phyloP scores from a whole-genome alignment of 1,139 yeast genomes.

The Zygotorulaspora mrakii region DNA sequence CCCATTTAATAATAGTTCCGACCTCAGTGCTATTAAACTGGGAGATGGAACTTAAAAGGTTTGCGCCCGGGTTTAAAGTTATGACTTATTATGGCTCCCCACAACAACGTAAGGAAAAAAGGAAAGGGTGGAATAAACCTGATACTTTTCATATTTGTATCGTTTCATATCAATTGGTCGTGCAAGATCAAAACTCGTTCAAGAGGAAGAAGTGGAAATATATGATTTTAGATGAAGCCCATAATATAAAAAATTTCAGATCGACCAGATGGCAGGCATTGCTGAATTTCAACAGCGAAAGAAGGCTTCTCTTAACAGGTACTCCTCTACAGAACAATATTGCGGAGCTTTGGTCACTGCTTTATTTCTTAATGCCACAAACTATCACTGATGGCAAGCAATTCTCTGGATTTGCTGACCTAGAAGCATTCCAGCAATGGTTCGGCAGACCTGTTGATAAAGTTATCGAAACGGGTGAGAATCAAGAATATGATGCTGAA shows the following conservation, averaged over 20 bases:
- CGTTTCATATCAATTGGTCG: slow-evolving; percentile 92
- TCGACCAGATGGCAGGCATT: slow-evolving; percentile 97
- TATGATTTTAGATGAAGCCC: slow-evolving; percentile 97
- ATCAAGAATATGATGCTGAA: slow-evolving; percentile 55
- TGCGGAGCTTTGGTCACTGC: slow-evolving; percentile 89
- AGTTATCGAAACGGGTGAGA: slow-evolving; percentile 69
- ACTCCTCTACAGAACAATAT: slow-evolving; percentile 91
- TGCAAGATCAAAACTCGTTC: slow-evolving; percentile 93
- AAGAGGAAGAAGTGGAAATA: slow-evolving; percentile 91
- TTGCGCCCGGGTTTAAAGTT: slow-evolving; percentile 97
- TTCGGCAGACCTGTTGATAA: slow-evolving; percentile 95
- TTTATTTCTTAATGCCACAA: slow-evolving; percentile 90
- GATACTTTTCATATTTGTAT: slow-evolving; percentile 96
- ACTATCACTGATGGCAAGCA: slow-evolving; percentile 38
- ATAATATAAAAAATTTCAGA: slow-evolving; percentile 91
- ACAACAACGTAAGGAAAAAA: slow-evolving; percentile 89
- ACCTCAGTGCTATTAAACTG: slow-evolving; percentile 98
- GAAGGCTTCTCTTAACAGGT: slow-evolving; percentile 86
- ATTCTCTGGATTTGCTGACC: slow-evolving; percentile 93
- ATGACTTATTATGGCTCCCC: slow-evolving; percentile 97
- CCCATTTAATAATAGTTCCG: slow-evolving; percentile 94
- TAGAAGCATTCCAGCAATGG: slow-evolving; percentile 97
- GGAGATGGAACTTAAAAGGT: slow-evolving; percentile 99
- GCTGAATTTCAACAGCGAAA: slow-evolving; percentile 85
- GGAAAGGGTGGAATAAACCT: slow-evolving; percentile 97